phyloP scores from a whole-genome alignment of 441 rosid species.

The Jatropha podagrica region DNA sequence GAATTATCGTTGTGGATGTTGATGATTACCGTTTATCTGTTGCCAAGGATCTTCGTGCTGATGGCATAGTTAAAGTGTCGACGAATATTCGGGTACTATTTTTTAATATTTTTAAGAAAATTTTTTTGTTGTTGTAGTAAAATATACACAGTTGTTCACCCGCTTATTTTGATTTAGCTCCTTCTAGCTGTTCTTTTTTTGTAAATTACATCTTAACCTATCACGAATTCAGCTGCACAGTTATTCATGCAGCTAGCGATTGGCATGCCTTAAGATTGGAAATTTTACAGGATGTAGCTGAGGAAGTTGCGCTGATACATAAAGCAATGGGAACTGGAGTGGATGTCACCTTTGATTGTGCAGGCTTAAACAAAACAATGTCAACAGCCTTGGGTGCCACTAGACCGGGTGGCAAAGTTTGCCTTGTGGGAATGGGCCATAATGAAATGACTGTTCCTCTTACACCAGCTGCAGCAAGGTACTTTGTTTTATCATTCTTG shows the following conservation, averaged over 20 bases:
- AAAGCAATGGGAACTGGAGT: slow-evolving; percentile 58
- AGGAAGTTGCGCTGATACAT: slow-evolving; percentile 57
- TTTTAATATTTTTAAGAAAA: background rate
- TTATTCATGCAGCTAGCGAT: background rate
- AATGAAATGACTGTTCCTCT: slow-evolving; percentile 76
- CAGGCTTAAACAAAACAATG: slow-evolving; percentile 84
- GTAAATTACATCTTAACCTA: background rate
- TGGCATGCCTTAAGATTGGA: background rate
- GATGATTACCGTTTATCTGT: slow-evolving; percentile 74
- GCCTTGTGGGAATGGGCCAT: slow-evolving; percentile 95
- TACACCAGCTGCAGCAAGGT: slow-evolving; percentile 93
- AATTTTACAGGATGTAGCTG: slow-evolving; percentile 51
- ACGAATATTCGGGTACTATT: slow-evolving; percentile 49
- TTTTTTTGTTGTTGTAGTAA: background rate
- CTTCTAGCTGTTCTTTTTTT: background rate
- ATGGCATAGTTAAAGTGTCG: slow-evolving; percentile 64
- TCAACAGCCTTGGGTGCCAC: slow-evolving; percentile 78
- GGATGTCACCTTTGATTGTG: slow-evolving; percentile 82
- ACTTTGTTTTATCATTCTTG: slow-evolving; percentile 10
- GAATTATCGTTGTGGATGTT: slow-evolving; percentile 71
- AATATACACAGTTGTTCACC: background rate
- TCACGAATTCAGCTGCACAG: background rate
- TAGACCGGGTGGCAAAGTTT: slow-evolving; percentile 74
- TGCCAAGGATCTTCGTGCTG: slow-evolving; percentile 80
- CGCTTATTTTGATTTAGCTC: background rate